These are phyloP conservation scores for Dioscorea zingiberensis DNA, from an alignment of 106 monocot species.

Conservation along the genomic window DNA sequence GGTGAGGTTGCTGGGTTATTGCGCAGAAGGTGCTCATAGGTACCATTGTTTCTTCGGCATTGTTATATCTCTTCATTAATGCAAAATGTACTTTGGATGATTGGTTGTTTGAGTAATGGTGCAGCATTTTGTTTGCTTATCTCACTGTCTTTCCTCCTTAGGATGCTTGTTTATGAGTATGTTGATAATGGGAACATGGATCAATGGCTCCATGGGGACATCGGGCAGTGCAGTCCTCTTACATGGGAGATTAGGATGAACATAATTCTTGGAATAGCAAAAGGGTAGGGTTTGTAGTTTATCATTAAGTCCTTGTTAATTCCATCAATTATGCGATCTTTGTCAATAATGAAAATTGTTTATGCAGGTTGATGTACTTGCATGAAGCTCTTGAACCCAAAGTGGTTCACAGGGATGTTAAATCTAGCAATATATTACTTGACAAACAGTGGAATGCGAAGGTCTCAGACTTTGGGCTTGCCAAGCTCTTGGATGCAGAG, in stretches of 20 bases:
- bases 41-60: background rate
- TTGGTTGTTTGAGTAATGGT: too few relatives aligned
- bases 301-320: background rate
- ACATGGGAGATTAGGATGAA: conserved; percentile 58
- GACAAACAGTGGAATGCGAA: conserved; percentile 83
- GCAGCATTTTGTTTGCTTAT: too few relatives aligned
- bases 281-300: conserved; percentile 25
- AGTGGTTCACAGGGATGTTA: conserved; percentile 89
- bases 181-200: conserved; percentile 51
- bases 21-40: conserved; percentile 85
- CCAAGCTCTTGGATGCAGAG: conserved; percentile 83
- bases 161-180: conserved; percentile 55
- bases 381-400: conserved; percentile 96
- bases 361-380: conserved; percentile 71
- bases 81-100: too few relatives aligned
- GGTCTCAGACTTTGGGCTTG: conserved; percentile 87
- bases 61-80: too few relatives aligned
- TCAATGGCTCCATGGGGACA: conserved; percentile 51
- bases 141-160: background rate
- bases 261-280: conserved; percentile 48
- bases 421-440: conserved; percentile 84
- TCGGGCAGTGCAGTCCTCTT: conserved; percentile 34
- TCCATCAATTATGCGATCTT: too few relatives aligned
- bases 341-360: too few relatives aligned
- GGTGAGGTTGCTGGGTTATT: conserved; percentile 72